Evolutionary conservation across 208 protist genomes (phyloP), one percentile per base, ranked within the genome.

Genomic region (Porcisia hertigi): DNA sequence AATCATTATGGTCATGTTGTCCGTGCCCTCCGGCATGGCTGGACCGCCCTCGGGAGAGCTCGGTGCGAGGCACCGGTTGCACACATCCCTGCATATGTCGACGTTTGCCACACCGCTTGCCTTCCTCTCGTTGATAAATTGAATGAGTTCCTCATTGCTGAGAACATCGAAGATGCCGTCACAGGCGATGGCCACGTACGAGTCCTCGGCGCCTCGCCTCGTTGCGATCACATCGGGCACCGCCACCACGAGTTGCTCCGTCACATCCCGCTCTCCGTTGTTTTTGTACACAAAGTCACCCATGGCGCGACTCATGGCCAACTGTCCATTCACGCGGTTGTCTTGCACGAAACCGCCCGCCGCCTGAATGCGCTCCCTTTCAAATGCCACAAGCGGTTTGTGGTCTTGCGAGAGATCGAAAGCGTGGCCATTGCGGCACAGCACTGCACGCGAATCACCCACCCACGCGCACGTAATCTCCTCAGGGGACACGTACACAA

Each of bases 221-320:
- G 79, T 82, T 3, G 63, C 60, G 47, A 94, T 83, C 39, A 96
- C 80, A 65, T 87, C 88, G 1, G 94, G 94, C 72, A 92, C 73
- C 12, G 89, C 76, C 72, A 93, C 92, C 23, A 97, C 93, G 0
- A 88, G 82, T 82, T 98, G 95, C 74, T 96, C 80, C 54, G 71
- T 67, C 25, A 80, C 69, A 25, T 67, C 25, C 9, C 83, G 74
- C 8, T 86, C 77, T 30, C 74, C 69, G 72, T 93, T 83, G 53
- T 69, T 66, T 85, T 99, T 99, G 79, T 98, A 98, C 36, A 69
- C 69, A 71, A 98, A 98, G 82, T 99, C 97, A 36, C 97, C 97
- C 82, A 99, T 91, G 20, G 96, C 96, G 34, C 97, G 91, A 65
- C 91, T 97, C 84, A 99, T 96, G 54, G 96, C 97, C 41, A 99